Conservation (phyloP, 805 yeast genomes). For the Hemisphaericaspora nanyangensis region DNA sequence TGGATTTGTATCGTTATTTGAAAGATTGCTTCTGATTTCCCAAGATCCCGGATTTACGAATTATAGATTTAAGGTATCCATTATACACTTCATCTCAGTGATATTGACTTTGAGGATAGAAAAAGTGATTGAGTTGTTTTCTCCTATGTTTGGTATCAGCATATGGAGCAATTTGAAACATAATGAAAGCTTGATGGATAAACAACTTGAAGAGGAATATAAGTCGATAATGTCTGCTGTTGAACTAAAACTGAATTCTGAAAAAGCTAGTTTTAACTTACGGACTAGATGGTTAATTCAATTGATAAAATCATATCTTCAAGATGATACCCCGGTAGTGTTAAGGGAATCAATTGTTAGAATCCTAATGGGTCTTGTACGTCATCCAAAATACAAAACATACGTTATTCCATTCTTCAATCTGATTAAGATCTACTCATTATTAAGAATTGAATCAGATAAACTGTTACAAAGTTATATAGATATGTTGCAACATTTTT, state of each 20-base stretch:
- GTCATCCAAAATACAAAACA: background rate
- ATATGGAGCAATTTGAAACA: background rate
- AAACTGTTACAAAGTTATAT: background rate
- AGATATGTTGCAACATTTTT: background rate
- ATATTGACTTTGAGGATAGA: background rate
- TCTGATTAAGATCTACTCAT: background rate
- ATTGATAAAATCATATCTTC: background rate
- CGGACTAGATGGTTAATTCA: slow-evolving; percentile 1
- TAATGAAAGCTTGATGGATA: background rate
- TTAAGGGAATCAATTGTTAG: slow-evolving; percentile 1
- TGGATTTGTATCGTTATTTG: background rate
- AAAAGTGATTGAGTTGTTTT: background rate
- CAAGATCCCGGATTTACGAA: background rate
- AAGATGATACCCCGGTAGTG: background rate
- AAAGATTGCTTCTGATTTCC: slow-evolving; percentile 10
- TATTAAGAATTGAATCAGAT: background rate
- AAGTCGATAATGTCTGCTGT: background rate
- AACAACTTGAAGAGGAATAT: background rate
- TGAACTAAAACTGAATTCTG: background rate
- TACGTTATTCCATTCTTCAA: background rate
- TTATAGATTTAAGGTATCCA: background rate
- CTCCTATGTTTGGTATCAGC: background rate
- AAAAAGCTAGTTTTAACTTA: background rate
- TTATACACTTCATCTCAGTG: background rate
- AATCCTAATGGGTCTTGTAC: background rate